Conservation (phyloP, 352 stramenopile species). For the Phytopythium helicoides region DNA sequence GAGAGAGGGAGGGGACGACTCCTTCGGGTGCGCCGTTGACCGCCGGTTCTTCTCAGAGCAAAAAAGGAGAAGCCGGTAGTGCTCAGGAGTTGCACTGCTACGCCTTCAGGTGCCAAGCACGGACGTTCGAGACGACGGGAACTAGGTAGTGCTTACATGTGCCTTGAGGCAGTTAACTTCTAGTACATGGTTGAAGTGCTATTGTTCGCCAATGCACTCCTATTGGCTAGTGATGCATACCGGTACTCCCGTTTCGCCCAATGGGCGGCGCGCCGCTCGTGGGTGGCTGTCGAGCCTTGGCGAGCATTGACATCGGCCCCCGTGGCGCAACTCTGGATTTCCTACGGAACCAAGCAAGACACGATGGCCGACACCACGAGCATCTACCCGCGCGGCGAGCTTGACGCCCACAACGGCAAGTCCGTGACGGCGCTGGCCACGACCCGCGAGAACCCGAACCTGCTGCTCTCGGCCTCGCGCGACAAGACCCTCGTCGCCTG, state of each 20-base stretch:
- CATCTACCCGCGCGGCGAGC: conserved; percentile 87
- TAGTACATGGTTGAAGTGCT: too few relatives aligned
- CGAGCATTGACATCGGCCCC: background rate
- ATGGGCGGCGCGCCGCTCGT: background rate
- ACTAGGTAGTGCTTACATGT: too few relatives aligned
- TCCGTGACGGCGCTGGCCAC: conserved; percentile 95
- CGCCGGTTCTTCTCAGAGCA: too few relatives aligned
- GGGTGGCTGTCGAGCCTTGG: conserved; percentile 5
- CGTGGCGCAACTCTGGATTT: conserved; percentile 26
- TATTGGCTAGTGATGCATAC: background rate
- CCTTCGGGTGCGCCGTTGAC: too few relatives aligned
- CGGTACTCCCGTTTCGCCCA: background rate
- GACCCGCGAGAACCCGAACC: conserved; percentile 98
- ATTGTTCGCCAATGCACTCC: too few relatives aligned
- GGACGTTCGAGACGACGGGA: too few relatives aligned
- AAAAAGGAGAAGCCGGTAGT: too few relatives aligned
- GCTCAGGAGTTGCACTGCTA: too few relatives aligned
- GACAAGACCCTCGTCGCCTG: conserved; percentile 95
- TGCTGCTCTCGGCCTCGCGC: conserved; percentile 97
- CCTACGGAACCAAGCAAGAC: conserved; percentile 8
- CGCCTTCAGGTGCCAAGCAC: too few relatives aligned
- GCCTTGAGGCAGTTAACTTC: too few relatives aligned
- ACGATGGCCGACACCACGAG: conserved; percentile 73
- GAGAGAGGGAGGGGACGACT: too few relatives aligned
- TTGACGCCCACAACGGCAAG: conserved; percentile 89